Conservation (phyloP, 129 eudicot genomes). For the Ambrosia trifida region DNA sequence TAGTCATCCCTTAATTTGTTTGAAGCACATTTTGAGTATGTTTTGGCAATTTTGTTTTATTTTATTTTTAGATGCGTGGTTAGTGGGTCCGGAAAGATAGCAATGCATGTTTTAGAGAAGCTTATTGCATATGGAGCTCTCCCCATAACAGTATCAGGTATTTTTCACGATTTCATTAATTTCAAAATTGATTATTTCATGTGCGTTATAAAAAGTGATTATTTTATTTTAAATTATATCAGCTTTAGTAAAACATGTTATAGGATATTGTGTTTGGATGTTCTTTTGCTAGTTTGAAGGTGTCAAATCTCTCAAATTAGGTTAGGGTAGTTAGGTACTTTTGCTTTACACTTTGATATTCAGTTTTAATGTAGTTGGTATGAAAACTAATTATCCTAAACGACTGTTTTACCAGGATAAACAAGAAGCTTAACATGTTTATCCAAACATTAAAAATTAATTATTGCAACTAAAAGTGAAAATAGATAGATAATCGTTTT, state of each 20-base stretch:
- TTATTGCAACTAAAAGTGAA: not conserved
- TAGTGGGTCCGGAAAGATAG: constrained; percentile 98
- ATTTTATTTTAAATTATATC: not conserved
- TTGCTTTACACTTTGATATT: too few species aligned
- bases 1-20: not conserved
- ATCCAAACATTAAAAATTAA: not conserved
- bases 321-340: too few species aligned
- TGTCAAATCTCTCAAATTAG: too few species aligned
- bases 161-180: not conserved
- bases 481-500: not conserved
- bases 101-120: constrained; percentile 97
- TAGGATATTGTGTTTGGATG: too few species aligned
- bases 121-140: constrained; percentile 88
- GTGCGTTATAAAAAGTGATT: not conserved
- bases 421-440: not conserved
- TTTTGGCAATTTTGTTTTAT: constrained; percentile 4
- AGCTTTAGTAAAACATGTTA: too few species aligned
- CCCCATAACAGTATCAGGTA: constrained; percentile 97
- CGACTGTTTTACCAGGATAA: not conserved
- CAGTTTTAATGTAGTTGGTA: too few species aligned
- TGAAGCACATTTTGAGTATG: not conserved
- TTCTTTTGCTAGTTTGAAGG: too few species aligned
- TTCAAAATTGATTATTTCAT: not conserved
- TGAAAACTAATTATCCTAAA: too few species aligned
- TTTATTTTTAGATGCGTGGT: constrained; percentile 71